Conservation (phyloP, 805 yeast genomes). For the Teunomyces panamensis region DNA sequence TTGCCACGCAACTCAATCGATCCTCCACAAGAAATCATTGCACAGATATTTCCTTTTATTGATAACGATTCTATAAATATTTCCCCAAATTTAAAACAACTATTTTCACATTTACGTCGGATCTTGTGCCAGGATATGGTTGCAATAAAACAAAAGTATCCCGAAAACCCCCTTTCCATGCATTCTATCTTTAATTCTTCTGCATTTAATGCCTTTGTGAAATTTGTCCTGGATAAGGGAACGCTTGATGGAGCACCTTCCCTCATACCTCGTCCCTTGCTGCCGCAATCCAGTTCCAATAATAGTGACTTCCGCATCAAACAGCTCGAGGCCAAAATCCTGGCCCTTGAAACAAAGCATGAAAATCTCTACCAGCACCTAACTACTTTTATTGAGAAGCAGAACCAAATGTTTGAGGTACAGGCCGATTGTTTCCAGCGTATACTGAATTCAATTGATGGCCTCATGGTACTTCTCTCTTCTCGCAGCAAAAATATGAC, state of each 20-base stretch:
- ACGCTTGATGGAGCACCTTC: slow-evolving; percentile 2
- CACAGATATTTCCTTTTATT: slow-evolving; percentile 29
- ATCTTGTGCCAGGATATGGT: slow-evolving; percentile 32
- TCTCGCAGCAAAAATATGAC: slow-evolving; percentile 10
- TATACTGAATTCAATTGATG: slow-evolving; percentile 13
- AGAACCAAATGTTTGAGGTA: slow-evolving; percentile 14
- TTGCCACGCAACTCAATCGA: slow-evolving; percentile 17
- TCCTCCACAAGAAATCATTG: slow-evolving; percentile 24
- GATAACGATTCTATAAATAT: slow-evolving; percentile 10
- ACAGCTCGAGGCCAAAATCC: slow-evolving; percentile 13
- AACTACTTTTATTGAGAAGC: slow-evolving; percentile 13
- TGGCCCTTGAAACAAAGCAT: slow-evolving; percentile 11
- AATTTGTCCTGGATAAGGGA: slow-evolving; percentile 8
- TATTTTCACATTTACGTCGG: slow-evolving; percentile 18
- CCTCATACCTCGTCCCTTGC: background rate
- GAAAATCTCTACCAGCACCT: slow-evolving; percentile 10
- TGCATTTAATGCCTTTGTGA: slow-evolving; percentile 16
- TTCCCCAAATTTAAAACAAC: slow-evolving; percentile 10
- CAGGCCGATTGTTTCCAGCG: slow-evolving; percentile 16
- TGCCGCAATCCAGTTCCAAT: background rate
- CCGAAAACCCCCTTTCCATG: slow-evolving; percentile 19
- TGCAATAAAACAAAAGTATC: slow-evolving; percentile 17
- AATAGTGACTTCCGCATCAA: slow-evolving; percentile 3
- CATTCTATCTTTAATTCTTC: slow-evolving; percentile 23
- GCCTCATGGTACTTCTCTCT: slow-evolving; percentile 12